Conservation (phyloP, 371 early-diverging fungal genomes). For the Zychaea mexicana region DNA sequence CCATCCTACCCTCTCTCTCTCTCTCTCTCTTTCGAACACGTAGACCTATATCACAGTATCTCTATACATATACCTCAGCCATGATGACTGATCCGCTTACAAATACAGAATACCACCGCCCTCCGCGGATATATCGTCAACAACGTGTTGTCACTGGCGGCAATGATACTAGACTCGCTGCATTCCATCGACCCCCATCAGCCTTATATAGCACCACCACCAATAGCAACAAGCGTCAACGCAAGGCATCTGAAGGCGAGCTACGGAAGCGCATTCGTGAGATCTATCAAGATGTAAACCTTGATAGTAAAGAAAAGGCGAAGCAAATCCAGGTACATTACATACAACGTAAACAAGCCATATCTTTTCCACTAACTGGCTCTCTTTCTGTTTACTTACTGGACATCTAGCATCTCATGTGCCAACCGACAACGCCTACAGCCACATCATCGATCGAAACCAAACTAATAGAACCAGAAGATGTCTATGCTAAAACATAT, state of each 20-base stretch:
- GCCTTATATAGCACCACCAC: constrained; percentile 93
- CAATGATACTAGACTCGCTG: constrained; percentile 96
- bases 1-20: background rate
- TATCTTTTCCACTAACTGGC: background rate
- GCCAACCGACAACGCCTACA: background rate
- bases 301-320: constrained; percentile 74
- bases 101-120: background rate
- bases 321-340: constrained; percentile 66
- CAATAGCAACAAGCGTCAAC: background rate
- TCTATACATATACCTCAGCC: background rate
- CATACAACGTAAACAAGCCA: background rate
- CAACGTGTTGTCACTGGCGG: constrained; percentile 62
- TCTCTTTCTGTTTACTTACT: background rate
- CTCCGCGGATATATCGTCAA: background rate
- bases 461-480: background rate
- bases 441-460: background rate
- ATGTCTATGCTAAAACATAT: background rate
- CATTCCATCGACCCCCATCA: constrained; percentile 95
- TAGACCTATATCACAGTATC: too few relatives aligned
- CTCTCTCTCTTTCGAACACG: too few relatives aligned
- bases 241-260: constrained; percentile 24
- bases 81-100: background rate
- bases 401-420: background rate
- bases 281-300: constrained; percentile 55
- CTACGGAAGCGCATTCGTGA: constrained; percentile 60